A percentile compares a stretch with the other conserved stretches of the same genome.
phyloP scores from a whole-genome alignment of 345 rosid species.

The Linum usitatissimum region DNA sequence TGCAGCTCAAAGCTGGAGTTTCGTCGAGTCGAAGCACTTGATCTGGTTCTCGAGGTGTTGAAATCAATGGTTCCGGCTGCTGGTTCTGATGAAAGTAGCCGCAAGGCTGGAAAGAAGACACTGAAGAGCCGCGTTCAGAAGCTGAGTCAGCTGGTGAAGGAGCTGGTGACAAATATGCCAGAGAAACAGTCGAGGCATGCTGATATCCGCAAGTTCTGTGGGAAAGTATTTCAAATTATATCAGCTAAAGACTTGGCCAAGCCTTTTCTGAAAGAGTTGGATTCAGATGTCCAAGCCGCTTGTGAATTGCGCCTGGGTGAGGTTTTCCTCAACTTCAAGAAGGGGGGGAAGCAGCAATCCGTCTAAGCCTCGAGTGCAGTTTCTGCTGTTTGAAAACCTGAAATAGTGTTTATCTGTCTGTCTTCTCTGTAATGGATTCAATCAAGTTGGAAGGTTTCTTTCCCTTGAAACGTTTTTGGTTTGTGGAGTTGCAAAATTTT shows the following conservation, averaged over 20 bases:
- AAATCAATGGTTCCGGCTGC: constrained; percentile 34
- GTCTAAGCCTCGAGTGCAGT: not conserved
- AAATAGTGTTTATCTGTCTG: too few species aligned
- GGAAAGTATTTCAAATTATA: constrained; percentile 47
- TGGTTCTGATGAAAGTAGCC: constrained; percentile 18
- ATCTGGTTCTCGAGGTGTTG: constrained; percentile 55
- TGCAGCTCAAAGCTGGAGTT: constrained; percentile 49
- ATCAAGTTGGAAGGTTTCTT: too few species aligned
- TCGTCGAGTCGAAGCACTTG: constrained; percentile 76
- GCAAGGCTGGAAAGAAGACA: constrained; percentile 33
- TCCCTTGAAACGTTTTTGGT: too few species aligned
- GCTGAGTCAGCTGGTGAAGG: constrained; percentile 42
- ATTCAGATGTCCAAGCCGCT: constrained; percentile 42
- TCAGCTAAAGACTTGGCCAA: constrained; percentile 38
- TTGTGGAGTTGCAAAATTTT: too few species aligned
- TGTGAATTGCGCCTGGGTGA: constrained; percentile 64
- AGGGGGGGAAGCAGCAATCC: constrained; percentile 8
- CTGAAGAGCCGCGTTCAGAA: constrained; percentile 41
- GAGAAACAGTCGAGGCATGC: constrained; percentile 54
- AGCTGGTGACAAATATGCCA: constrained; percentile 52
- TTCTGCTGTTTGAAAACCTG: not conserved
- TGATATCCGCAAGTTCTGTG: constrained; percentile 60
- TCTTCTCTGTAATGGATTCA: too few species aligned
- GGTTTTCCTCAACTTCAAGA: constrained; percentile 46
- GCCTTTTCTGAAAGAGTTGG: constrained; percentile 45